Evolutionary conservation across 2,329 filamentous ascomycete species (phyloP), one percentile per base, ranked within the genome.

Genomic region (Blastomyces emzantsi): DNA sequence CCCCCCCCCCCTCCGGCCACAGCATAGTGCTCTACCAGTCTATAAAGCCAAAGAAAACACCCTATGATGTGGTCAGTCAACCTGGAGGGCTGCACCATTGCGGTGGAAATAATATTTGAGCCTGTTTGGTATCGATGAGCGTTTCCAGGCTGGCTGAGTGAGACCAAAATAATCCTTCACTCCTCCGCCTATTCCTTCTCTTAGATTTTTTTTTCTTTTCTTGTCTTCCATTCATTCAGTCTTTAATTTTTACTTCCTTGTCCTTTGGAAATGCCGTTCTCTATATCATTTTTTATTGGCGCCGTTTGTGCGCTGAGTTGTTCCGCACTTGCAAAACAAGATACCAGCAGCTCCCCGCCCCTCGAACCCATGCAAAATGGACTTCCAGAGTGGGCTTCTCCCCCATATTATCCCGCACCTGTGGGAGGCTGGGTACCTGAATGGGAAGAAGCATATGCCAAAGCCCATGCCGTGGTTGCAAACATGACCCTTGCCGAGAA

Each of bases 401-500:
- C 82, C 0, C 83, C 85, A n/a, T 90, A 88, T 73, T 92, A 91
- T 72, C 89, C 89, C 25, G 79, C 88, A 9, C 89, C 88, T 0
- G 83, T 85, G 61, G 88, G 88, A 60, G 90, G 89, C 49, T 92
- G 89, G 86, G 77, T 82, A 0, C 76, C 82, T 6, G 83, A 83
- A 64, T 93, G 90, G 90, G 78, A 78, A 28, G 83, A 83, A 22
- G 87, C 88, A 68, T 93, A 92, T 71, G 77, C 77, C 61, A 90
- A 89, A 70, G 90, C 90, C 1, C 81, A 85, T 64, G 74, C 79
- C 3, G 74, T 92, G 17, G 89, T 93, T 19, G 83, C 85, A 62
- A 83, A 85, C 58, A 90, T 93, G 89, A 92, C 89, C 0, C 75
- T 93, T 63, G 89, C 88, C 1, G 90, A 92, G 73, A 93, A 92